Evolutionary conservation across 2,329 filamentous ascomycete genomes (phyloP).

Genomic region (Epichloe coenophiala): DNA sequence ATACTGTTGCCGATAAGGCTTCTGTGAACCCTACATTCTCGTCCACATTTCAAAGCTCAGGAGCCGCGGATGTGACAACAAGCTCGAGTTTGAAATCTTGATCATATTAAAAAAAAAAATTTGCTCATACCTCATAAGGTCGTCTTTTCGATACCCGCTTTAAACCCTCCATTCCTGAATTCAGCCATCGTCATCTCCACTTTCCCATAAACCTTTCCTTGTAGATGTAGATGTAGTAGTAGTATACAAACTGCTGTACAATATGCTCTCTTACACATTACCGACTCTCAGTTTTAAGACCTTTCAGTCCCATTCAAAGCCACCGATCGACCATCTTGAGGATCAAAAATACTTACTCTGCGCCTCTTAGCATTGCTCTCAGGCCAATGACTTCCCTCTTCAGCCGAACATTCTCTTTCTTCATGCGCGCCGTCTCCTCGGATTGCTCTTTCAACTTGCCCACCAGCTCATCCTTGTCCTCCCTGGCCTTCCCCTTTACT

Average conservation of each 20-base stretch:
- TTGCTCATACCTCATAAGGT: neutral
- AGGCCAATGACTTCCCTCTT: constrained; percentile 70
- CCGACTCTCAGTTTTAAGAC: neutral
- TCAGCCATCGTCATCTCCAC: neutral
- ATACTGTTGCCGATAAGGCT: neutral
- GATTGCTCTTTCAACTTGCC: constrained; percentile 55
- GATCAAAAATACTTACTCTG: constrained; percentile 18
- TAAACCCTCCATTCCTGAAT: neutral
- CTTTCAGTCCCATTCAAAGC: constrained; percentile 1
- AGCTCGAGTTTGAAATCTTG: neutral
- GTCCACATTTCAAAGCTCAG: neutral
- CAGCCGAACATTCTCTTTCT: constrained; percentile 74
- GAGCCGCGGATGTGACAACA: neutral
- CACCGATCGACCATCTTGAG: constrained; percentile 9
- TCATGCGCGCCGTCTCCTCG: constrained; percentile 64
- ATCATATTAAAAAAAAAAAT: neutral
- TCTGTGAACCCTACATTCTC: neutral
- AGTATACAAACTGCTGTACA: constrained; percentile 4
- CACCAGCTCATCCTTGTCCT: constrained; percentile 68
- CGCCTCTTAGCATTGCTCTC: constrained; percentile 38
- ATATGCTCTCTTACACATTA: neutral
- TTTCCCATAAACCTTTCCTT: neutral
- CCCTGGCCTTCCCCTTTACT: constrained; percentile 56
- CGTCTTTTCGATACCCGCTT: neutral
- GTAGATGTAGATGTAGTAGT: neutral